Evolutionary conservation across 257 asterid species (phyloP).

Genomic region (Marsdenia floribunda): DNA sequence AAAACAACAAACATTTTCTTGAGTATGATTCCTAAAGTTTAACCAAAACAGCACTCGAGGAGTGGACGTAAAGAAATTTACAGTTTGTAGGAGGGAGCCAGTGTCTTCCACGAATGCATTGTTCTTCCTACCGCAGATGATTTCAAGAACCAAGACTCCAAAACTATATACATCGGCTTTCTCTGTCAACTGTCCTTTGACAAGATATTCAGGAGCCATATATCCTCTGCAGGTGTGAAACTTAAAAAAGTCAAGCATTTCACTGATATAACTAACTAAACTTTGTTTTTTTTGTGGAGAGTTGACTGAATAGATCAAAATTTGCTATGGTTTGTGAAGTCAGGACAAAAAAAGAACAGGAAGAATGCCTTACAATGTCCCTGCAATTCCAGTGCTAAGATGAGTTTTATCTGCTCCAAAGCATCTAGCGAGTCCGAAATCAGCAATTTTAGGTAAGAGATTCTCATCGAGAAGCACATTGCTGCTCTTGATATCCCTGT

Average conservation of each 20-base stretch:
- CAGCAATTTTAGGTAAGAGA: constrained; percentile 61
- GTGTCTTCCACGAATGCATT: constrained; percentile 60
- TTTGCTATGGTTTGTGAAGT: background rate
- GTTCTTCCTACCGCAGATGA: constrained; percentile 67
- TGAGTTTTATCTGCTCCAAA: constrained; percentile 77
- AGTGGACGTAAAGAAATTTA: constrained; percentile 17
- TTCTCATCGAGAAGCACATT: constrained; percentile 78
- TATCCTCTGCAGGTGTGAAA: constrained; percentile 57
- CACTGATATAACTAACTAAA: background rate
- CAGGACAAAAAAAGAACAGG: background rate
- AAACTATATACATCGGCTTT: constrained; percentile 85
- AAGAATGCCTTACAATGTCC: constrained; percentile 67
- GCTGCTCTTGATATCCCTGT: constrained; percentile 85
- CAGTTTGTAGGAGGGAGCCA: constrained; percentile 72
- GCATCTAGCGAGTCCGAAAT: constrained; percentile 83
- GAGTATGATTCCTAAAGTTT: background rate
- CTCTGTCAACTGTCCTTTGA: constrained; percentile 93
- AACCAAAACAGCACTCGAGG: background rate
- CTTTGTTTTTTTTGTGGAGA: background rate
- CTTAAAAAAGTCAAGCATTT: background rate
- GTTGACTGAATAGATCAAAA: background rate
- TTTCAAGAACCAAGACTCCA: constrained; percentile 84
- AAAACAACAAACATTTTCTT: constrained; percentile 2
- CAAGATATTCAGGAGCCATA: constrained; percentile 96
- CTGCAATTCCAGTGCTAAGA: constrained; percentile 92